Conservation (phyloP, 1,284 basidiomycete genomes). For the Heterobasidion irregulare region DNA sequence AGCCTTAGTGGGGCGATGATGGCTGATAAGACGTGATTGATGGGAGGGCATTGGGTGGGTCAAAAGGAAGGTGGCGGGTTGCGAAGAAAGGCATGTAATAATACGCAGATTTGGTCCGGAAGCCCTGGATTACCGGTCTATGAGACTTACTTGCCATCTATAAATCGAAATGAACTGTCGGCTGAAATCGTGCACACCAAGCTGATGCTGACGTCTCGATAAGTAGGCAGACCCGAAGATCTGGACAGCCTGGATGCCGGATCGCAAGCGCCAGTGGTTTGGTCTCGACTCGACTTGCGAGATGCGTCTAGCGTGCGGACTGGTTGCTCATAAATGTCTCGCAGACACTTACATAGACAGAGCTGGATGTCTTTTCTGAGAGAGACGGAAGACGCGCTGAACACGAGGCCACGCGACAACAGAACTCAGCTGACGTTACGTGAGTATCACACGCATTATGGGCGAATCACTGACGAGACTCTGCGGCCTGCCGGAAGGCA, state of each 20-base stretch:
- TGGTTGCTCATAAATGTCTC: too few relatives aligned
- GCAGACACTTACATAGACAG: too few relatives aligned
- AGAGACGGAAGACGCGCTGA: too few relatives aligned
- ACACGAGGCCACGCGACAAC: not conserved
- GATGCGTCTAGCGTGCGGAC: too few relatives aligned
- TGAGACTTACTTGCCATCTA: not conserved
- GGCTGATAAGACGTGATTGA: slow-evolving; percentile 38
- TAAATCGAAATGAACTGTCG: too few relatives aligned
- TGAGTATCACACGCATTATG: slow-evolving; percentile 10
- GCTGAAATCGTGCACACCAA: too few relatives aligned
- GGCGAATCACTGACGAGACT: slow-evolving; percentile 16
- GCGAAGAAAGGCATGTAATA: not conserved
- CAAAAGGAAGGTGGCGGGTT: slow-evolving; percentile 2
- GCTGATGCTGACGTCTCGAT: too few relatives aligned
- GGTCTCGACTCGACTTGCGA: too few relatives aligned
- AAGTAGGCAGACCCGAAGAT: too few relatives aligned
- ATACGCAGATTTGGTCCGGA: not conserved
- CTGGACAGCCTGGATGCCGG: too few relatives aligned
- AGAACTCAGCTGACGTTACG: slow-evolving; percentile 5
- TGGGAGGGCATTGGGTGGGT: slow-evolving; percentile 20
- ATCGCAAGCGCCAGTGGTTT: too few relatives aligned
- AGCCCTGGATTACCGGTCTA: not conserved
- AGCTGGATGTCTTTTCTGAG: too few relatives aligned
- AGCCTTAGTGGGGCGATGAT: slow-evolving; percentile 10
- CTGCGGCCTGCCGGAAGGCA: slow-evolving; percentile 54